phyloP scores from a whole-genome alignment of 495 filamentous ascomycete genomes.

The Evansstolkia leycettana region DNA sequence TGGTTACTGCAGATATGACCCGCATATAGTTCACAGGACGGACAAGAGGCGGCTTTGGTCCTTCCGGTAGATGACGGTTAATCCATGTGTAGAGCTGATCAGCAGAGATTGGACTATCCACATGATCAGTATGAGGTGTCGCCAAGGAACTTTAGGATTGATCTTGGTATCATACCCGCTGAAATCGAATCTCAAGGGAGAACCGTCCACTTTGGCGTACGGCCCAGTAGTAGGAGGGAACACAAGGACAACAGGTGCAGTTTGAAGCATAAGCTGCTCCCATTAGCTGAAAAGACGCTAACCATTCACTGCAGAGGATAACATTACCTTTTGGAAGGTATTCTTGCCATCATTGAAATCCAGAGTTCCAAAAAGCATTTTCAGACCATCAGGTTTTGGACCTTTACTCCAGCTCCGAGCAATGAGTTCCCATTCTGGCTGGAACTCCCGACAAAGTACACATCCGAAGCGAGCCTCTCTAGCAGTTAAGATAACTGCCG shows the following conservation, averaged over 20 bases:
- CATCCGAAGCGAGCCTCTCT: conserved; percentile 78
- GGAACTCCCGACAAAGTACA: conserved; percentile 75
- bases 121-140: not conserved
- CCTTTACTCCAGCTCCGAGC: conserved; percentile 78
- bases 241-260: conserved; percentile 77
- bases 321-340: conserved; percentile 74
- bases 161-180: conserved; percentile 48
- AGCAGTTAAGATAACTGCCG: conserved; percentile 77
- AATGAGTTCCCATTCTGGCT: conserved; percentile 89
- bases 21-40: conserved; percentile 82
- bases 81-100: conserved; percentile 74
- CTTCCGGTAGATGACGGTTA: conserved; percentile 58
- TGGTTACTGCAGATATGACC: conserved; percentile 53
- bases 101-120: conserved; percentile 52
- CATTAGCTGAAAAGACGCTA: conserved; percentile 2
- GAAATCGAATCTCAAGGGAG: conserved; percentile 81
- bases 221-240: conserved; percentile 86
- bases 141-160: not conserved
- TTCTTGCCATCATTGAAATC: conserved; percentile 79
- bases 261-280: conserved; percentile 81
- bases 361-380: conserved; percentile 71
- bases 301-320: not conserved
- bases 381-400: conserved; percentile 57
- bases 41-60: conserved; percentile 59
- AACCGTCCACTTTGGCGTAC: conserved; percentile 52